A percentile compares a stretch with the other conserved stretches of the same genome.
Conservation (phyloP, 768 basidiomycete genomes). For the Clitopilus passeckerianus region DNA sequence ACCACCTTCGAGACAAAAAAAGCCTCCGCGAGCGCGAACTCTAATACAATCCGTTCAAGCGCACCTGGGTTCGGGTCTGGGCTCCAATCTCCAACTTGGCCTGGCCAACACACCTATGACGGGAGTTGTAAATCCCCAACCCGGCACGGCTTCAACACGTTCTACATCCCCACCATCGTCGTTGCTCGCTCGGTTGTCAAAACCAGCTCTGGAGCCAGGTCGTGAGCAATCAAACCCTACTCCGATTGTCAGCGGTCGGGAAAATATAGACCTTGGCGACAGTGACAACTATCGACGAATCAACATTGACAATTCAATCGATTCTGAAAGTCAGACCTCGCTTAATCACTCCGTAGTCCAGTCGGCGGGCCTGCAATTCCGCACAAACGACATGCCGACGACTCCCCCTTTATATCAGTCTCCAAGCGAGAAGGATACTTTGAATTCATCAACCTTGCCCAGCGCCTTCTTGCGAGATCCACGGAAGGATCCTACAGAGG, state of each 20-base stretch:
- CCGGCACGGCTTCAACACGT: neutral
- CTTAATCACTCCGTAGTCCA: neutral
- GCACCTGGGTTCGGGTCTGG: conserved; percentile 26
- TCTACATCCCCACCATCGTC: conserved; percentile 6
- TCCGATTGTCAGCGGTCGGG: neutral
- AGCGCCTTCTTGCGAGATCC: neutral
- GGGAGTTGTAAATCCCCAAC: neutral
- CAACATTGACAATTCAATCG: neutral
- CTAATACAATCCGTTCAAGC: conserved; percentile 45
- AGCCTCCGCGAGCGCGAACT: conserved; percentile 23
- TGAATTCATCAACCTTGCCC: neutral
- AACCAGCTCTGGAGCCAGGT: conserved; percentile 2
- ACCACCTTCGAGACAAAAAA: neutral
- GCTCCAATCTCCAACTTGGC: neutral
- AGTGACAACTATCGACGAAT: neutral
- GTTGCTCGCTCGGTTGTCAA: conserved; percentile 22
- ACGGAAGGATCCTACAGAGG: neutral
- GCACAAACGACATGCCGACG: neutral
- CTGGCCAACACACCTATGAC: neutral
- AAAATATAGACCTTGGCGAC: neutral
- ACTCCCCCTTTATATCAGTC: neutral
- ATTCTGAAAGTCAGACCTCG: too few relatives aligned
- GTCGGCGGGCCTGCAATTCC: neutral
- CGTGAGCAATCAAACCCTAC: neutral
- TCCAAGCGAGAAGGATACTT: neutral